These are phyloP conservation scores for Mycena galericulata DNA, from an alignment of 768 basidiomycete genomes.

Conservation along the genomic window DNA sequence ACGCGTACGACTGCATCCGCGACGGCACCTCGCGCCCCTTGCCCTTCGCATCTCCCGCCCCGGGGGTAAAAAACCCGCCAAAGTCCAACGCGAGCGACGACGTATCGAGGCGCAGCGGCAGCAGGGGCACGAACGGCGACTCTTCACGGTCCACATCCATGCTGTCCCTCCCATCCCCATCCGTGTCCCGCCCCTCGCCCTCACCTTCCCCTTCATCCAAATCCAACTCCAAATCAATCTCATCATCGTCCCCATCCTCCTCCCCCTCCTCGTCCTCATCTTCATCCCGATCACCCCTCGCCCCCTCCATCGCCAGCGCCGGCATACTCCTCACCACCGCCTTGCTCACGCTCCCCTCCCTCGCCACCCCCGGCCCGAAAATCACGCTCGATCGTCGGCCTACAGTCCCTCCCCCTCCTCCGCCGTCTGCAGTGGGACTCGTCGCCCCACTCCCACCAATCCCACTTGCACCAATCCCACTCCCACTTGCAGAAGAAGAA, in stretches of 20 bases:
- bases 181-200: constrained; percentile 45
- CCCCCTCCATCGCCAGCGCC: constrained; percentile 57
- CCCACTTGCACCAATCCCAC: too few species aligned
- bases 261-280: constrained; percentile 48
- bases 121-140: constrained; percentile 27
- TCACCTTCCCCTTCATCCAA: constrained; percentile 46
- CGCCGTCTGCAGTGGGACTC: too few species aligned
- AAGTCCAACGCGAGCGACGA: constrained; percentile 50
- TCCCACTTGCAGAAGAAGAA: too few species aligned
- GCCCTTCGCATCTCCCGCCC: constrained; percentile 40
- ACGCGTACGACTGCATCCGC: constrained; percentile 8
- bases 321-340: constrained; percentile 65
- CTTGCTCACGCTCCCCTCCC: constrained; percentile 40
- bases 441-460: too few species aligned
- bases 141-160: constrained; percentile 42
- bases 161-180: constrained; percentile 49
- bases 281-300: constrained; percentile 46
- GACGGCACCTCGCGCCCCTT: constrained; percentile 33
- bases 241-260: constrained; percentile 52
- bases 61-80: constrained; percentile 27
- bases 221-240: too few species aligned
- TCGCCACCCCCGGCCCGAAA: constrained; percentile 36
- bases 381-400: constrained; percentile 32
- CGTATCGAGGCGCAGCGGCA: constrained; percentile 45
- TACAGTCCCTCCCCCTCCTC: constrained; percentile 33